Evolutionary conservation across 176 grass and related monocot genomes (phyloP), one percentile per base, ranked within the genome.

Genomic region (Cymbopogon citratus): DNA sequence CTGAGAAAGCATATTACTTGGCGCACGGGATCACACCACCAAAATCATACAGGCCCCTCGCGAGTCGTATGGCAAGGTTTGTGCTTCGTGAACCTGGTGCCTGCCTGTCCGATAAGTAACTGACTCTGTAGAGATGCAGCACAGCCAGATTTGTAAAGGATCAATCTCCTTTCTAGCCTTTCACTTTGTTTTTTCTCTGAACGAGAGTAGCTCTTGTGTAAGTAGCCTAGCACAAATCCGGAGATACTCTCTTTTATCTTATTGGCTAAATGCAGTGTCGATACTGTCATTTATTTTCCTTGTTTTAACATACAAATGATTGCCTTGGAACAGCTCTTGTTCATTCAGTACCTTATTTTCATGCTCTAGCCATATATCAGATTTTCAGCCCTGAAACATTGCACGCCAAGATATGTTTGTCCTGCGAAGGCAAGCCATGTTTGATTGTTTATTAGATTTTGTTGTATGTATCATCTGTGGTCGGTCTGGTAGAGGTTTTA

Each of bases 1-100:
- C 94, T 12, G 94, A 97, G 79, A 89, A 88, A 52, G 85, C 82
- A 39, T 93, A 97, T 72, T 97, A 97, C 75, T 80, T 86, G 33
- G 85, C 81, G 49, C 84, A 51, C 34, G 91, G 91, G 43, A 97
- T 97, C 73, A 73, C 82, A 25, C 81, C 73, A 18, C 89, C 87
- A 14, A 87, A 91, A 26, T 87, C 86, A 33, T 33, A 33, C 31
- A 33, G 31, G 31, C 31, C 1, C 3, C 31, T 33, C 31, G 31
- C 31, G 31, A 33, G 31, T 33, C 31, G 3, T 33, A 33, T 33
- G 31, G 46, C 40, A 60, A 62, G 76, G 81, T 80, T 80, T 74
- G 35, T 88, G 68, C 59, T 84, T 61, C 0, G 5, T 69, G 24
- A 68, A 75, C 81, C 76, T 88, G 36, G 69, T 23, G 52, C 66